Evolutionary conservation across 2,329 filamentous ascomycete species (phyloP).

Genomic region (Pyrenochaeta sp.): DNA sequence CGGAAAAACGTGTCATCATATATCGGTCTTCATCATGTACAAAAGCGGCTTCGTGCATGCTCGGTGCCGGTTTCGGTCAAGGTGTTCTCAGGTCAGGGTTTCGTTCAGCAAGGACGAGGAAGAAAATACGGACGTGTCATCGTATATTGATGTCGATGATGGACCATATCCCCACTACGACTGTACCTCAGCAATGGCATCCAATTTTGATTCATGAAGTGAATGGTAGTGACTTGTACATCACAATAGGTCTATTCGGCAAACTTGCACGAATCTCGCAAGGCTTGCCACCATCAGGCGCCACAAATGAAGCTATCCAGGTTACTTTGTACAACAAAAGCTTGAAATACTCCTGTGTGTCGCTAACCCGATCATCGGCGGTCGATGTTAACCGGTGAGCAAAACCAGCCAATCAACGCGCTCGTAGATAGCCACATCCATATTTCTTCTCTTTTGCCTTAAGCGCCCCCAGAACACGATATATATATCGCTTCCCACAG

Average conservation of each 20-base stretch:
- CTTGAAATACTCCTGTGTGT: not conserved
- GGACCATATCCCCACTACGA: too few species aligned
- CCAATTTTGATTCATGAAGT: too few species aligned
- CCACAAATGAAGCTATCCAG: too few species aligned
- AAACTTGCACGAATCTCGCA: too few species aligned
- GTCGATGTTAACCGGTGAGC: conserved; percentile 11
- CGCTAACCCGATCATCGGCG: not conserved
- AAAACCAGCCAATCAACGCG: conserved; percentile 18
- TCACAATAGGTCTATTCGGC: too few species aligned
- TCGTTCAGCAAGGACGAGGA: not conserved
- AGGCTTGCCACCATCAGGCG: too few species aligned
- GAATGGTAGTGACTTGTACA: too few species aligned
- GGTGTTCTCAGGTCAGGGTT: not conserved
- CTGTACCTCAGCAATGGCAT: too few species aligned
- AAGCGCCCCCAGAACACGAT: conserved; percentile 11
- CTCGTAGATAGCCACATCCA: conserved; percentile 6
- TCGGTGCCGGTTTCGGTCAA: not conserved
- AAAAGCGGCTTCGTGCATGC: not conserved
- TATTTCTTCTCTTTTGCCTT: conserved; percentile 10
- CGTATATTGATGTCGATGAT: too few species aligned
- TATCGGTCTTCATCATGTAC: too few species aligned
- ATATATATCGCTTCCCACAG: conserved; percentile 5
- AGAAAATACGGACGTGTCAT: not conserved
- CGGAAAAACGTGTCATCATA: not conserved
- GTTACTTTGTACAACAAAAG: not conserved